A percentile compares a stretch with the other conserved stretches of the same genome.
Conservation (phyloP, 2,329 filamentous ascomycete species). For the Alternaria consortialis region DNA sequence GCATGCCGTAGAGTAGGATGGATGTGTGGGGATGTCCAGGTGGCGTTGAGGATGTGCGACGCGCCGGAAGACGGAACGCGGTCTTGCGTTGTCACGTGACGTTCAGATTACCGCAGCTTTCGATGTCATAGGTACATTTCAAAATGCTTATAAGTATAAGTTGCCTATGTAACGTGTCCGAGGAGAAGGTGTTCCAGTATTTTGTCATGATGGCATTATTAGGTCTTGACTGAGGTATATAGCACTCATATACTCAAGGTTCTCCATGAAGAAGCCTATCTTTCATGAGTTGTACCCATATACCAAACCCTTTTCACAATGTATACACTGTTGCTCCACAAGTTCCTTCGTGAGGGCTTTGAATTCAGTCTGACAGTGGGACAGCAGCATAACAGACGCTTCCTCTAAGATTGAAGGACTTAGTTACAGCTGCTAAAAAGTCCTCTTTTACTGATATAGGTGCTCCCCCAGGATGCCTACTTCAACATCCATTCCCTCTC, state of each 20-base stretch:
- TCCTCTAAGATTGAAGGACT: not conserved
- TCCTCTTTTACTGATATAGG: not conserved
- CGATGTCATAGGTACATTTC: not conserved
- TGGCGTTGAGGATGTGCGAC: not conserved
- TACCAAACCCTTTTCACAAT: not conserved
- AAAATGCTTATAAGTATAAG: not conserved
- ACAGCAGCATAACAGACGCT: not conserved
- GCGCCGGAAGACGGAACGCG: slow-evolving; percentile 14
- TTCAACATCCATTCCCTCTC: not conserved
- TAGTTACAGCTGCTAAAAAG: not conserved
- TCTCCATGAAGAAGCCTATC: too few relatives aligned
- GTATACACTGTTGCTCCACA: not conserved
- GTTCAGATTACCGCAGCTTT: not conserved
- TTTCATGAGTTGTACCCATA: not conserved
- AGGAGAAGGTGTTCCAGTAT: not conserved
- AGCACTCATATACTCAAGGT: not conserved
- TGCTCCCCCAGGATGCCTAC: not conserved
- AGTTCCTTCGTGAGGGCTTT: not conserved
- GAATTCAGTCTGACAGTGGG: too few relatives aligned
- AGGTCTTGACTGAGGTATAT: not conserved
- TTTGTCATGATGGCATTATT: not conserved
- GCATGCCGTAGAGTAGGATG: slow-evolving; percentile 3
- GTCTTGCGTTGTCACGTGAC: slow-evolving; percentile 25
- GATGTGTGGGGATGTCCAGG: not conserved
- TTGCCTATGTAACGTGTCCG: not conserved